Conservation (phyloP, 2,329 filamentous ascomycete species). For the Xylaria sp. region DNA sequence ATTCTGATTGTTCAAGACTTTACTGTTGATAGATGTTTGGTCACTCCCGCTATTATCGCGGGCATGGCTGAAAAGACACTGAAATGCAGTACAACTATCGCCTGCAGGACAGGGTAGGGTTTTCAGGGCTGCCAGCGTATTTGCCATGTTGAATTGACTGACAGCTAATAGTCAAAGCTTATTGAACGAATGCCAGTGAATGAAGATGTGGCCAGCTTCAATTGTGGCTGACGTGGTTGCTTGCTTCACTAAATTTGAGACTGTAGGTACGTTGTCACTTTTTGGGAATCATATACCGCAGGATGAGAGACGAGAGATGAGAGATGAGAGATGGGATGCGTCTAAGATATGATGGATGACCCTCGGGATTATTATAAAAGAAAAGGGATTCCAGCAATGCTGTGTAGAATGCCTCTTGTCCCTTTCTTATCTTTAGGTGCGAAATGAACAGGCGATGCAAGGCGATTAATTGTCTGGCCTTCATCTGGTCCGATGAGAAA, state of each 20-base stretch:
- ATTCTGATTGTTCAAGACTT: slow-evolving; percentile 6
- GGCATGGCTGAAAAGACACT: slow-evolving; percentile 61
- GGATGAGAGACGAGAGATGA: neutral
- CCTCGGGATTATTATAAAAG: neutral
- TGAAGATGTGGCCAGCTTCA: neutral
- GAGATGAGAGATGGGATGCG: neutral
- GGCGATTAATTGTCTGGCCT: neutral
- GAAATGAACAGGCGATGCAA: neutral
- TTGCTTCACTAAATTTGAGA: slow-evolving; percentile 10
- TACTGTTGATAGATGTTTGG: slow-evolving; percentile 26
- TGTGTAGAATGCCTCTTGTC: neutral
- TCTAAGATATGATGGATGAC: slow-evolving; percentile 6
- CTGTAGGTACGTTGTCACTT: slow-evolving; percentile 20
- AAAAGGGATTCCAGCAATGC: neutral
- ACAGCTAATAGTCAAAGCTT: neutral
- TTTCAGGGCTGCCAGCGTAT: slow-evolving; percentile 53
- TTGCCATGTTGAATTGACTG: slow-evolving; percentile 41
- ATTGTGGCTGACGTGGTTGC: slow-evolving; percentile 1
- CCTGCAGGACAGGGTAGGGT: slow-evolving; percentile 62
- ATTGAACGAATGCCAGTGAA: neutral
- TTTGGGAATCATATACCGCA: neutral
- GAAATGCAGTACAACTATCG: slow-evolving; percentile 58
- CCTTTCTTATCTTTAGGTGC: slow-evolving; percentile 9
- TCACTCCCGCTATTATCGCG: slow-evolving; percentile 45
- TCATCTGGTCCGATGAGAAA: neutral